Evolutionary conservation across 495 filamentous ascomycete genomes (phyloP).

Genomic region (Xylaria palmicola): DNA sequence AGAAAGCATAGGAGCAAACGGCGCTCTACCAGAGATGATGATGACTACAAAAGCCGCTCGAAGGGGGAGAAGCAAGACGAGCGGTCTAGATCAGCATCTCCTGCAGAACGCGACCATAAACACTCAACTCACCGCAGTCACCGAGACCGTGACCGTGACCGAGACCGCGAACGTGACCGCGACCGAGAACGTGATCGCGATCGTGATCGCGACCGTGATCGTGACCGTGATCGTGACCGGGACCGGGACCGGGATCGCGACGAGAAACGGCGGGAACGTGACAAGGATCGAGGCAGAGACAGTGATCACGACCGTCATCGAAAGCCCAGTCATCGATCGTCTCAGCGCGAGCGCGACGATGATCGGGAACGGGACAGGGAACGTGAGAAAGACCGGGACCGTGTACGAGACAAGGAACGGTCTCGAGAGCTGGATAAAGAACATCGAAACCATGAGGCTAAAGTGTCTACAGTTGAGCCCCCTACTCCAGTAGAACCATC

Average conservation of each 20-base stretch:
- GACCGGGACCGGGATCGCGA: constrained; percentile 49
- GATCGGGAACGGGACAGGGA: constrained; percentile 47
- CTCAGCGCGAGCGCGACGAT: constrained; percentile 43
- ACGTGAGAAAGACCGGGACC: constrained; percentile 47
- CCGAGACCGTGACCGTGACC: constrained; percentile 45
- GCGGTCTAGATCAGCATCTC: constrained; percentile 52
- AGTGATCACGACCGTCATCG: constrained; percentile 36
- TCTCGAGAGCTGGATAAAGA: constrained; percentile 43
- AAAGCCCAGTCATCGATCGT: constrained; percentile 41
- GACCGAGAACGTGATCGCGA: constrained; percentile 37
- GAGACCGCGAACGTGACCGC: constrained; percentile 34
- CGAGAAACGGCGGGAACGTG: constrained; percentile 44
- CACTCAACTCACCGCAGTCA: constrained; percentile 53
- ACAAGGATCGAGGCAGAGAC: constrained; percentile 40
- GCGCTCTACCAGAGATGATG: constrained; percentile 39
- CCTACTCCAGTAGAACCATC: constrained; percentile 44
- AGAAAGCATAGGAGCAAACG: constrained; percentile 50
- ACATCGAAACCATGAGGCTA: constrained; percentile 51
- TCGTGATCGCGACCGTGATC: constrained; percentile 38
- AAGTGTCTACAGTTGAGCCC: constrained; percentile 37
- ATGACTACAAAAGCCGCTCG: constrained; percentile 34
- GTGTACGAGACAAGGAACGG: constrained; percentile 45
- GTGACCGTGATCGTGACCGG: constrained; percentile 39
- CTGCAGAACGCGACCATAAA: constrained; percentile 46
- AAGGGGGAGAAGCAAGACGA: constrained; percentile 42